Evolutionary conservation across 768 basidiomycete species (phyloP).

Genomic region (Boletus subparvulus): DNA sequence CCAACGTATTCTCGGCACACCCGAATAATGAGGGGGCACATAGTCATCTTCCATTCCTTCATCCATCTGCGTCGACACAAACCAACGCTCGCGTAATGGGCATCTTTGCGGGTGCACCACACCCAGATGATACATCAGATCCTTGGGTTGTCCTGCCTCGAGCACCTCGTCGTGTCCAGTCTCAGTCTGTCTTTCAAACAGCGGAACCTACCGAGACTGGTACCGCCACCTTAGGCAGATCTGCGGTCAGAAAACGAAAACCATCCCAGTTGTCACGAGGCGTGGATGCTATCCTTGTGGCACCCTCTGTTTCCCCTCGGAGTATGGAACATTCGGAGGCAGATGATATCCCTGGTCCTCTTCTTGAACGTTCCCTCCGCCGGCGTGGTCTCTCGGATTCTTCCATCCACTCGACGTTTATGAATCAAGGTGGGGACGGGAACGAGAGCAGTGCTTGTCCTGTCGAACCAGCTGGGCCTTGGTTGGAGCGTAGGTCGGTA

Average conservation of each 20-base stretch:
- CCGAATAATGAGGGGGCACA: conserved; percentile 19
- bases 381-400: conserved; percentile 88
- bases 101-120: conserved; percentile 91
- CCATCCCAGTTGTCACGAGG: conserved; percentile 52
- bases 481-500: conserved; percentile 48
- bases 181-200: conserved; percentile 27
- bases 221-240: conserved; percentile 19
- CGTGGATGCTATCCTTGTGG: conserved; percentile 79
- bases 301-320: conserved; percentile 27
- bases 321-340: conserved; percentile 39
- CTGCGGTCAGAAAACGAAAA: conserved; percentile 13
- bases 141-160: conserved; percentile 72
- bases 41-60: conserved; percentile 12
- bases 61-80: conserved; percentile 9
- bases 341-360: conserved; percentile 46
- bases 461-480: conserved; percentile 20
- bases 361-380: conserved; percentile 65
- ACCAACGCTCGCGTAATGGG: conserved; percentile 54
- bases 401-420: conserved; percentile 85
- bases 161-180: conserved; percentile 33
- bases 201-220: conserved; percentile 17
- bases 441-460: background rate
- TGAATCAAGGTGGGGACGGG: conserved; percentile 48
- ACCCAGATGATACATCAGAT: conserved; percentile 44
- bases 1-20: conserved; percentile 40